Conservation (phyloP, 2,329 filamentous ascomycete species). For the Alternaria triticina region DNA sequence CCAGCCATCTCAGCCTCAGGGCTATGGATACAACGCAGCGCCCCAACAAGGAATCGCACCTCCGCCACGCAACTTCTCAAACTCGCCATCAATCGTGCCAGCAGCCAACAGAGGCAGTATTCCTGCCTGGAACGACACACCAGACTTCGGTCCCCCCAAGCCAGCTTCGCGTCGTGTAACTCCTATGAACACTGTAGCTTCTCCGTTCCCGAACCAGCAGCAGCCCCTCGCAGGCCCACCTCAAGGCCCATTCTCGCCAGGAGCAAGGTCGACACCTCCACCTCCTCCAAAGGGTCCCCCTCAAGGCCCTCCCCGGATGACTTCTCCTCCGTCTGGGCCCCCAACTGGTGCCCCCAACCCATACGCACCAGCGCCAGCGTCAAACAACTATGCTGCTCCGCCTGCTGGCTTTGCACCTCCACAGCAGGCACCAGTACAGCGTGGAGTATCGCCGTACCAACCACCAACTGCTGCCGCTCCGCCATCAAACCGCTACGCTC, state of each 20-base stretch:
- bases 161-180: constrained; percentile 76
- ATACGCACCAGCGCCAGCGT: constrained; percentile 65
- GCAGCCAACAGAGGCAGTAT: constrained; percentile 74
- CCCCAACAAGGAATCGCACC: constrained; percentile 59
- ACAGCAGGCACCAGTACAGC: constrained; percentile 66
- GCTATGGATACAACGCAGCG: constrained; percentile 56
- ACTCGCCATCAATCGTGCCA: constrained; percentile 67
- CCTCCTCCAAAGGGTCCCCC: constrained; percentile 79
- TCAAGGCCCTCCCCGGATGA: constrained; percentile 60
- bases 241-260: constrained; percentile 64
- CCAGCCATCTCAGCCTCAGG: constrained; percentile 52
- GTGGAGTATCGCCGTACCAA: constrained; percentile 86
- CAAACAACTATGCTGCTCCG: constrained; percentile 64
- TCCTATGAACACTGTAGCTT: constrained; percentile 72
- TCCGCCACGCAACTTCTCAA: constrained; percentile 69
- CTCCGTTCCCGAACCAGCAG: constrained; percentile 74
- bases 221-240: constrained; percentile 59
- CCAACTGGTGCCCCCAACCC: constrained; percentile 62
- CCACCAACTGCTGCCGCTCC: constrained; percentile 74
- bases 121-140: constrained; percentile 93
- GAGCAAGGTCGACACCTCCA: constrained; percentile 70
- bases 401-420: constrained; percentile 54
- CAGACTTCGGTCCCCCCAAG: constrained; percentile 73
- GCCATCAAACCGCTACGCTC: constrained; percentile 66
- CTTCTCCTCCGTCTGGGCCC: constrained; percentile 69